Percentiles rank a stretch among this genome's conserved stretches.
Conservation (phyloP, 164 flowering plant species). For the Amborella trichopoda region DNA sequence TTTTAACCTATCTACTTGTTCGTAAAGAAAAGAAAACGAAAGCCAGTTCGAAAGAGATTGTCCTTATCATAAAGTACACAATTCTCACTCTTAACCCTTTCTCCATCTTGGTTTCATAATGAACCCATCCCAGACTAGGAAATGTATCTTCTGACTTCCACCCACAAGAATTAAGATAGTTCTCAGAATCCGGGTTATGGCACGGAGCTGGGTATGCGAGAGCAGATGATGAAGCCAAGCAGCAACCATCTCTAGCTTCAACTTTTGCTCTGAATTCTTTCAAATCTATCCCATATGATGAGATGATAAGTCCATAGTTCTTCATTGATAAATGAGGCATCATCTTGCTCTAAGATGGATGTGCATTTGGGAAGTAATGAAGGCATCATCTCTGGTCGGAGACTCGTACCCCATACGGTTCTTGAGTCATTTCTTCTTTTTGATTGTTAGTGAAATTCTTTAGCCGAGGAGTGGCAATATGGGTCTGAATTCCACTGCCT, state of each 20-base stretch:
- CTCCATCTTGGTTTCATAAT: constrained; percentile 26
- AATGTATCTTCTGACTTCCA: constrained; percentile 29
- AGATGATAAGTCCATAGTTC: constrained; percentile 32
- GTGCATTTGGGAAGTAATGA: constrained; percentile 22
- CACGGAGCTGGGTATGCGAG: constrained; percentile 17
- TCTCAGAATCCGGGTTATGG: constrained; percentile 37
- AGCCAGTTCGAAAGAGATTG: constrained; percentile 38
- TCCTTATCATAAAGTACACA: constrained; percentile 45
- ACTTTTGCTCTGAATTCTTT: constrained; percentile 28
- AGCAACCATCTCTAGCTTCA: constrained; percentile 20
- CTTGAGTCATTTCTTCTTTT: constrained; percentile 34
- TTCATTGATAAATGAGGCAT: constrained; percentile 61
- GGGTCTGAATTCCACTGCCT: too few species aligned
- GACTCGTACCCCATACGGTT: constrained; percentile 35
- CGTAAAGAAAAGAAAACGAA: too few species aligned
- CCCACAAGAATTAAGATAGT: constrained; percentile 13
- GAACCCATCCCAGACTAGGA: constrained; percentile 35
- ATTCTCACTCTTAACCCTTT: constrained; percentile 27
- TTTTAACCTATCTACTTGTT: too few species aligned
- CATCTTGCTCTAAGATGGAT: constrained; percentile 17
- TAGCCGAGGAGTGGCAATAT: constrained; percentile 9
- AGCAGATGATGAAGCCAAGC: constrained; percentile 27
- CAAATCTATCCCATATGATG: constrained; percentile 30
- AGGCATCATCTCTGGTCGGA: too few species aligned
- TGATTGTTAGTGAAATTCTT: constrained; percentile 12